Conservation (phyloP, 257 asterid species). For the Solanum paucissectum region DNA sequence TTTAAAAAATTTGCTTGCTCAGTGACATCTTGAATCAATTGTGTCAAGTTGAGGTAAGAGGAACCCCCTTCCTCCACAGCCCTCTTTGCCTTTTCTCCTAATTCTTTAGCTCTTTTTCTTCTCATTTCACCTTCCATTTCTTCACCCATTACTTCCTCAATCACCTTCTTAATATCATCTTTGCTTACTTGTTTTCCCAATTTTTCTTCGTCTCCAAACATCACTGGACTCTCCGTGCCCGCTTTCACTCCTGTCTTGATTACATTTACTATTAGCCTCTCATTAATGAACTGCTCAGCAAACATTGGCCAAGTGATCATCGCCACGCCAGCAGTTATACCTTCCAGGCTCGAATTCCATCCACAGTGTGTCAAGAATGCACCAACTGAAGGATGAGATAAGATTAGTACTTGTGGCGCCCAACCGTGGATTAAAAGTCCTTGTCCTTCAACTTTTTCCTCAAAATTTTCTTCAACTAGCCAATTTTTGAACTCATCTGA, state of each 20-base stretch:
- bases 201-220: slow-evolving; percentile 5
- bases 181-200: not conserved
- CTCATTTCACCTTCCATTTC: slow-evolving; percentile 18
- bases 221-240: slow-evolving; percentile 8
- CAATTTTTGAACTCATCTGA: not conserved
- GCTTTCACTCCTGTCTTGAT: slow-evolving; percentile 17
- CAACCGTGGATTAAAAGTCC: slow-evolving; percentile 8
- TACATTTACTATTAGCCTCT: slow-evolving; percentile 15
- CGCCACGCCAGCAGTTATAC: slow-evolving; percentile 1
- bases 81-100: slow-evolving; percentile 21
- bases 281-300: slow-evolving; percentile 29
- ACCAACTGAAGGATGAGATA: slow-evolving; percentile 6
- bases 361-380: slow-evolving; percentile 13
- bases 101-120: slow-evolving; percentile 20
- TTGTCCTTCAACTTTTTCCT: not conserved
- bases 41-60: slow-evolving; percentile 14
- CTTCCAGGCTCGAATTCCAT: slow-evolving; percentile 14
- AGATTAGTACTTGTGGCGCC: slow-evolving; percentile 9
- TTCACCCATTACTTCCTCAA: slow-evolving; percentile 13
- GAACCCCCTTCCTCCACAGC: slow-evolving; percentile 30
- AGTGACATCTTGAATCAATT: slow-evolving; percentile 22
- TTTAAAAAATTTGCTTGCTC: not conserved
- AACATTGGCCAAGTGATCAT: slow-evolving; percentile 28
- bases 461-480: not conserved
- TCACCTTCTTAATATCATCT: slow-evolving; percentile 13